phyloP scores from a whole-genome alignment of 2,329 filamentous ascomycete species.

The Incumbomyces lentus region DNA sequence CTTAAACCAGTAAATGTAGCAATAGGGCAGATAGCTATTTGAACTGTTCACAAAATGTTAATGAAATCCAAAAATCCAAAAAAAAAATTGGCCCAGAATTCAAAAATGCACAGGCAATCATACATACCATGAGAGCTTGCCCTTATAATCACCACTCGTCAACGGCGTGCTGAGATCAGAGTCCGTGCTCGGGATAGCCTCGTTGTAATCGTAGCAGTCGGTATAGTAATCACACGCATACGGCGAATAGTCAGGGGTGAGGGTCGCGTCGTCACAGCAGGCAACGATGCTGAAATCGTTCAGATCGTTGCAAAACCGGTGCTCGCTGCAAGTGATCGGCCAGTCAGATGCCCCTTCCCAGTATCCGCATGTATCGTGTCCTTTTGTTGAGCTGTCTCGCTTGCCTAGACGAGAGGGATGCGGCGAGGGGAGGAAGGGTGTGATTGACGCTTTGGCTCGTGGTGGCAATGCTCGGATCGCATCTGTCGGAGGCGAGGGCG shows the following conservation, averaged over 20 bases:
- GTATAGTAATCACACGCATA: background rate
- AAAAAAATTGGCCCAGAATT: no score
- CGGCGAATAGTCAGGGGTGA: background rate
- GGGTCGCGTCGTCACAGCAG: background rate
- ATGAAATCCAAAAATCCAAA: no score
- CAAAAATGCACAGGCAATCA: no score
- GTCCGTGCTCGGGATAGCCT: no score
- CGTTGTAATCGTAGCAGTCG: background rate
- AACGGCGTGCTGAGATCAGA: no score
- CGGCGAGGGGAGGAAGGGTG: no score
- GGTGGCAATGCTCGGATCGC: no score
- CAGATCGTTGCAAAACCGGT: background rate
- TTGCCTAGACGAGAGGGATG: no score
- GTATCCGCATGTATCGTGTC: background rate
- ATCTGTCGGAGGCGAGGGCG: no score
- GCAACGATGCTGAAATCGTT: background rate
- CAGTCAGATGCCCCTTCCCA: background rate
- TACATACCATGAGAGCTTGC: background rate
- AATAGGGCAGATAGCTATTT: background rate
- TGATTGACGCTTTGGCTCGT: no score
- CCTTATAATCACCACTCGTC: background rate
- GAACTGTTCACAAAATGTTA: background rate
- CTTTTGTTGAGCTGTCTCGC: no score
- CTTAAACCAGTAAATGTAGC: background rate
- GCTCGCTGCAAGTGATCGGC: background rate